Evolutionary conservation across 306 rosid genomes (phyloP).

Genomic region (Lathyrus oleraceus): DNA sequence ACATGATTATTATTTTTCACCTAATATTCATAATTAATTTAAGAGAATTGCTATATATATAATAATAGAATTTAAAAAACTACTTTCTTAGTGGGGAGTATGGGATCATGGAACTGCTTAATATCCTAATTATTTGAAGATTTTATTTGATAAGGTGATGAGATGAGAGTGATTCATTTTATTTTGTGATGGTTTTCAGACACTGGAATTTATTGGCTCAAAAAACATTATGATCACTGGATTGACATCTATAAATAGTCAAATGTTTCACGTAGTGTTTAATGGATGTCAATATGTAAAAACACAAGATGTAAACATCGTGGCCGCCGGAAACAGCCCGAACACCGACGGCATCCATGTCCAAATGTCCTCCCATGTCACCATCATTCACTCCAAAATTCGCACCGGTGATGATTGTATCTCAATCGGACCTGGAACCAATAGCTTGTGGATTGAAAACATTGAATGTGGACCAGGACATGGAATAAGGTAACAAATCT

Average conservation of each 20-base stretch:
- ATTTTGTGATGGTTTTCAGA: neutral
- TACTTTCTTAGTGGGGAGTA: too few relatives aligned
- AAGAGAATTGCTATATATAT: too few relatives aligned
- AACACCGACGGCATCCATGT: conserved; percentile 83
- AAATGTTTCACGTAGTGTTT: conserved; percentile 57
- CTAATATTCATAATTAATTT: neutral
- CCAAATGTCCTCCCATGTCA: conserved; percentile 46
- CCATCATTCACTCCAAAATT: conserved; percentile 52
- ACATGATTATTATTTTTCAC: too few relatives aligned
- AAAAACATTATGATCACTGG: conserved; percentile 51
- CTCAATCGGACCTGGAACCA: conserved; percentile 68
- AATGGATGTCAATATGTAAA: conserved; percentile 53
- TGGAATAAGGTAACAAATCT: conserved; percentile 51
- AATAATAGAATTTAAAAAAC: too few relatives aligned
- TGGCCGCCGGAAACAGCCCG: conserved; percentile 55
- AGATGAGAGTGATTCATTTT: neutral
- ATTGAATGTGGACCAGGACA: conserved; percentile 72
- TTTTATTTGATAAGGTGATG: neutral
- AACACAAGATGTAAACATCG: conserved; percentile 38
- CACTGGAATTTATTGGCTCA: conserved; percentile 43
- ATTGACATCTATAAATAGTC: conserved; percentile 58
- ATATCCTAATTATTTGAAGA: neutral
- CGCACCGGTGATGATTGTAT: conserved; percentile 67
- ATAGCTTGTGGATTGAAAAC: conserved; percentile 60
- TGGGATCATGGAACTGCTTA: conserved; percentile 22